These are phyloP conservation scores for Nemania sp. DNA, from an alignment of 2,329 filamentous ascomycete species.

Conservation along the genomic window DNA sequence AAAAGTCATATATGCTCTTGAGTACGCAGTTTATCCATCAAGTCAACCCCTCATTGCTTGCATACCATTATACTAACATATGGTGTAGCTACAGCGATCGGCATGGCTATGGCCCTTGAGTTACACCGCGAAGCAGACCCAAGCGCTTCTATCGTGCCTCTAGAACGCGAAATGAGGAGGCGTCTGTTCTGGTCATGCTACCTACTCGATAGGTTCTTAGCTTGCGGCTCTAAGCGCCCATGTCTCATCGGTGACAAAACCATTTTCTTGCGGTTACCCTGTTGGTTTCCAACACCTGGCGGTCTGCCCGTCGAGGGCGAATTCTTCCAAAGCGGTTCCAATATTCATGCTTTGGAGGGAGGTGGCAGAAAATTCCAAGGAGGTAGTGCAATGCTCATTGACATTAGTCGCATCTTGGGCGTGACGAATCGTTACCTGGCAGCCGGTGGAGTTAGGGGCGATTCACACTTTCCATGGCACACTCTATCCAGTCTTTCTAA, in stretches of 20 bases:
- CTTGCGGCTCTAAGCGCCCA: conserved; percentile 79
- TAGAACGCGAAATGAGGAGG: conserved; percentile 75
- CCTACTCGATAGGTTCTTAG: conserved; percentile 79
- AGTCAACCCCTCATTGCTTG: neutral
- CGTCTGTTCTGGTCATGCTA: conserved; percentile 91
- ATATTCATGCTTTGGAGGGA: conserved; percentile 71
- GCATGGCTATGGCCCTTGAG: conserved; percentile 82
- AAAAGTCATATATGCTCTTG: conserved; percentile 84
- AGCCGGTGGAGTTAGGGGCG: conserved; percentile 82
- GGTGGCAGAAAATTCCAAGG: conserved; percentile 72
- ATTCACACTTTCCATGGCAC: conserved; percentile 91
- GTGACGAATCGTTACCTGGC: conserved; percentile 83
- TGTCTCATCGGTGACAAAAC: conserved; percentile 79
- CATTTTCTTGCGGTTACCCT: conserved; percentile 74
- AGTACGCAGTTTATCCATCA: conserved; percentile 52
- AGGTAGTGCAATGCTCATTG: conserved; percentile 78
- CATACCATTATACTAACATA: conserved; percentile 40
- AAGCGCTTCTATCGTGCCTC: conserved; percentile 61
- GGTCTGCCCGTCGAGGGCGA: conserved; percentile 72
- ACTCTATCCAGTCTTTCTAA: conserved; percentile 82
- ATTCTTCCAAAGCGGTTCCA: conserved; percentile 79
- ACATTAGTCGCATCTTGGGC: conserved; percentile 80
- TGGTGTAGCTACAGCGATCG: conserved; percentile 68
- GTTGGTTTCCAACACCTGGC: conserved; percentile 67
- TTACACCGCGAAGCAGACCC: conserved; percentile 75